Evolutionary conservation across 345 rosid genomes (phyloP).

Genomic region (Eucalyptus grandis): DNA sequence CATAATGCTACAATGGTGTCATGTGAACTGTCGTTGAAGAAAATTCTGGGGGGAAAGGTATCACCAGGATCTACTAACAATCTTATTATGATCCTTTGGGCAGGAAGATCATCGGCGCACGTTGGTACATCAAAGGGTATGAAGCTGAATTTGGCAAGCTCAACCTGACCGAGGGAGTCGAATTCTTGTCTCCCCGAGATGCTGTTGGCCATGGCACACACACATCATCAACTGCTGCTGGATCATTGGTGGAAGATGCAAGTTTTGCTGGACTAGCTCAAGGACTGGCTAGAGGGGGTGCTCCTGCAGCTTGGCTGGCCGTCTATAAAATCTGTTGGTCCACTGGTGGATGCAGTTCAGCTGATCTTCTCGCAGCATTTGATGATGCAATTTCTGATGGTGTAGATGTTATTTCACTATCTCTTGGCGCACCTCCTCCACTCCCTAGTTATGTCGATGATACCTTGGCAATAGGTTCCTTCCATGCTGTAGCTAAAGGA

Average conservation of each 20-base stretch:
- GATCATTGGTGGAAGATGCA: conserved; percentile 9
- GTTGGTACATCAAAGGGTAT: conserved; percentile 32
- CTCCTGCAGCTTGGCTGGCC: conserved; percentile 23
- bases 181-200: conserved; percentile 30
- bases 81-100: neutral
- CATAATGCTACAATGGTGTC: neutral
- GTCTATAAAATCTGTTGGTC: conserved; percentile 35
- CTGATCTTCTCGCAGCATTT: conserved; percentile 34
- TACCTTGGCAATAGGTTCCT: conserved; percentile 12
- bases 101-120: conserved; percentile 40
- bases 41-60: neutral
- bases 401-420: conserved; percentile 22
- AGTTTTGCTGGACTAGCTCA: conserved; percentile 21
- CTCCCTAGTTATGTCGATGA: conserved; percentile 8
- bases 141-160: conserved; percentile 28
- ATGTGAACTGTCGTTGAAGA: neutral
- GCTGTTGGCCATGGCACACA: conserved; percentile 25
- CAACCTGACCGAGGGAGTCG: neutral
- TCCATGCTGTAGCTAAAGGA: conserved; percentile 25
- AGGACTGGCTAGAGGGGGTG: conserved; percentile 31
- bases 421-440: conserved; percentile 20
- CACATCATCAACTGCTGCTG: conserved; percentile 28
- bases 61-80: neutral
- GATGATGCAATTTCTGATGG: conserved; percentile 36
- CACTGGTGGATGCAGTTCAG: conserved; percentile 18